Percentiles rank a stretch among this genome's conserved stretches.
phyloP scores from a whole-genome alignment of 768 basidiomycete genomes.

The Mycena sanguinolenta region DNA sequence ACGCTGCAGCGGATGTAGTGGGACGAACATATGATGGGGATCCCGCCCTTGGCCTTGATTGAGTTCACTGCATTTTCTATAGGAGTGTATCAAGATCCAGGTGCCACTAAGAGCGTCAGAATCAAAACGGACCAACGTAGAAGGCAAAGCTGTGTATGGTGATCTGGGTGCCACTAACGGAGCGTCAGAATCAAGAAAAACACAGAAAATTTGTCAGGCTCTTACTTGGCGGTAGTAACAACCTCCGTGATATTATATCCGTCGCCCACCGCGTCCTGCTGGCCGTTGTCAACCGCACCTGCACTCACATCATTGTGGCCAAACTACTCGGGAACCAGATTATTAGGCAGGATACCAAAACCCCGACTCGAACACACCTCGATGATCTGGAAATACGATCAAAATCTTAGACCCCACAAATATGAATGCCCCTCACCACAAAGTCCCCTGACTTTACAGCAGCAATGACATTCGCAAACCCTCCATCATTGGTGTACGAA shows the following conservation, averaged over 20 bases:
- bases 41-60: constrained; percentile 51
- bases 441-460: constrained; percentile 36
- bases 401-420: neutral
- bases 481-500: constrained; percentile 42
- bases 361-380: constrained; percentile 17
- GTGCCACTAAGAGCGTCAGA: no score
- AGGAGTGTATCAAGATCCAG: no score
- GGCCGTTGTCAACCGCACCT: constrained; percentile 33
- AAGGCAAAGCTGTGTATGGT: constrained; percentile 49
- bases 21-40: constrained; percentile 49
- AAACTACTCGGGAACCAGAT: constrained; percentile 34
- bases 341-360: neutral
- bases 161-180: constrained; percentile 44
- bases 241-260: constrained; percentile 37
- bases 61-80: constrained; percentile 48
- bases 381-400: constrained; percentile 21
- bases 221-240: constrained; percentile 42
- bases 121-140: no score
- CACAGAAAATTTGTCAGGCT: neutral
- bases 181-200: constrained; percentile 2
- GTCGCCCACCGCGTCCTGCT: constrained; percentile 35
- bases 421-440: constrained; percentile 27
- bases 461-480: constrained; percentile 33
- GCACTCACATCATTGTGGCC: constrained; percentile 46
- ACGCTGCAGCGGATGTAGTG: no score